Percentiles rank a stretch among this genome's conserved stretches.
These are phyloP conservation scores for Vicia sativa DNA, from an alignment of 306 rosid genomes.

Conservation along the genomic window DNA sequence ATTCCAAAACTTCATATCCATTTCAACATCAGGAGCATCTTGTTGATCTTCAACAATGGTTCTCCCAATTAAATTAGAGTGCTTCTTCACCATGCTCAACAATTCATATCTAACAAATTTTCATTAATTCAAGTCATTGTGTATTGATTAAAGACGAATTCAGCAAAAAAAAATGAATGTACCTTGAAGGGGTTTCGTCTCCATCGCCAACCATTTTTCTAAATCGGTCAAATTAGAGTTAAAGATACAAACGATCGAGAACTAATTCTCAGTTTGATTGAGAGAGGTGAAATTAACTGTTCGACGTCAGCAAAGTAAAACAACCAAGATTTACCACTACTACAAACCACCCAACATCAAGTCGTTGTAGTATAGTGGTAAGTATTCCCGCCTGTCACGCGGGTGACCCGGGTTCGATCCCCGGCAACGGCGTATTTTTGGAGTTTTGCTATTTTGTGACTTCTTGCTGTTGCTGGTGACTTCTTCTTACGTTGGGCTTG, in stretches of 20 bases:
- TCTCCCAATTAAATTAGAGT: conserved; percentile 74
- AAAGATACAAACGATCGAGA: background rate
- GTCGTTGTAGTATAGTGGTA: no score
- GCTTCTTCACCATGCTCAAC: conserved; percentile 84
- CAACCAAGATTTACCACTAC: no score
- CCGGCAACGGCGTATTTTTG: no score
- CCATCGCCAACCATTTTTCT: conserved; percentile 62
- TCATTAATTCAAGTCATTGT: no score
- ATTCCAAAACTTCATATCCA: conserved; percentile 84
- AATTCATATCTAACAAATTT: conserved; percentile 60
- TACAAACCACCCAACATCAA: no score
- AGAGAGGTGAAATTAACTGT: conserved; percentile 12
- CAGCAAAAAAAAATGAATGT: no score
- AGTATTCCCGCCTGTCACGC: no score
- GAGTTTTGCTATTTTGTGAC: no score
- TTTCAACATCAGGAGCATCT: conserved; percentile 76
- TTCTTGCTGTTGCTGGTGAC: no score
- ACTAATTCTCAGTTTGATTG: background rate
- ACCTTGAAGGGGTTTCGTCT: conserved; percentile 83
- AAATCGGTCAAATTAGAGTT: conserved; percentile 7
- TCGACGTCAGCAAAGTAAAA: background rate
- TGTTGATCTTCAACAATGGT: conserved; percentile 59
- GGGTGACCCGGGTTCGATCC: no score
- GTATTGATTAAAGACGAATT: no score
- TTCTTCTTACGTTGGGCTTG: no score